These are phyloP conservation scores for Eucalyptus paniculata DNA, from an alignment of 345 rosid species.

Conservation along the genomic window DNA sequence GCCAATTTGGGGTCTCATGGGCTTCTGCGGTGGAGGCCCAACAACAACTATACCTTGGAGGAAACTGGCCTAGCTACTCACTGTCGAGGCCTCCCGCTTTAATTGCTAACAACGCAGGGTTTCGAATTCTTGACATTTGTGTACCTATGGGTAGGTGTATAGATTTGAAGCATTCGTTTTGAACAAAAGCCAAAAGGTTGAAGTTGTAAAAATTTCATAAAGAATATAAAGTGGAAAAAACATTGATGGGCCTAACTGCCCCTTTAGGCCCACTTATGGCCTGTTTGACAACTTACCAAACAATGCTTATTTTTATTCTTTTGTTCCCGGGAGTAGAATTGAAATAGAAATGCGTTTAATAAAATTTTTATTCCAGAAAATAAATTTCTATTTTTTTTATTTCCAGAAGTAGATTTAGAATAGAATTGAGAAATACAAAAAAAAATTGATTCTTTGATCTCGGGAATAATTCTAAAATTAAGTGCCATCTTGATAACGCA, in stretches of 20 bases:
- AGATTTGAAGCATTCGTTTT: neutral
- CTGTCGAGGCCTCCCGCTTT: too few species aligned
- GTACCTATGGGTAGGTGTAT: too few species aligned
- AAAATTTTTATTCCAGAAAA: accelerated
- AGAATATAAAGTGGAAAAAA: neutral
- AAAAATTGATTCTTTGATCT: accelerated
- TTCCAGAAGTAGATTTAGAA: accelerated
- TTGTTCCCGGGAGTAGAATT: accelerated
- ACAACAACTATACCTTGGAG: too few species aligned
- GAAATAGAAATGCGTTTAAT: accelerated
- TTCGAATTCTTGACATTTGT: too few species aligned
- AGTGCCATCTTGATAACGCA: neutral
- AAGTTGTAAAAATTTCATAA: neutral
- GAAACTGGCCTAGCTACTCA: too few species aligned
- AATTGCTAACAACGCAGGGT: too few species aligned
- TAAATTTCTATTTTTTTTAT: too few species aligned
- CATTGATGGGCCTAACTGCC: neutral
- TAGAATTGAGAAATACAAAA: too few species aligned
- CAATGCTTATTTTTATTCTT: accelerated
- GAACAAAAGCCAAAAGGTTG: neutral
- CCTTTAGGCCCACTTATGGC: neutral
- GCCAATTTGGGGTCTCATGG: too few species aligned
- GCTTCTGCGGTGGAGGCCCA: too few species aligned
- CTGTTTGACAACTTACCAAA: accelerated
- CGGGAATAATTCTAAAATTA: too few species aligned